Evolutionary conservation across 2,329 filamentous ascomycete species (phyloP).

Genomic region (Penicillium sp.): DNA sequence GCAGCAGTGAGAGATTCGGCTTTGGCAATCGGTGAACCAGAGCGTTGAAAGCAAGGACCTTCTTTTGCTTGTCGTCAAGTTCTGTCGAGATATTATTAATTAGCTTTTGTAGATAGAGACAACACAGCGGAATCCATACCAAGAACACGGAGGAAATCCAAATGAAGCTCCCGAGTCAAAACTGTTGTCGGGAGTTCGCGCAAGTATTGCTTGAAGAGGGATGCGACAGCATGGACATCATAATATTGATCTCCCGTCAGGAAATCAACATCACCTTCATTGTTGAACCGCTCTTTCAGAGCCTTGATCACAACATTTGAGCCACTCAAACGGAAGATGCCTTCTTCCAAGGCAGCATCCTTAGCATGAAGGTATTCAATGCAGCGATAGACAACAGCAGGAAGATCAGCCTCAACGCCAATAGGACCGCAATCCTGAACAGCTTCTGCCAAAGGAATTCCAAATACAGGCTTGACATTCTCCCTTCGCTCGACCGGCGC

Average conservation of each 20-base stretch:
- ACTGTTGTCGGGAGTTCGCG: constrained; percentile 90
- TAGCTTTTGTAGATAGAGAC: constrained; percentile 3
- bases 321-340: constrained; percentile 95
- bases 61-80: constrained; percentile 71
- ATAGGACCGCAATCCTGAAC: constrained; percentile 74
- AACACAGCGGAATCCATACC: constrained; percentile 43
- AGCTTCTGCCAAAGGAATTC: constrained; percentile 80
- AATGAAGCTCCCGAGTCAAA: constrained; percentile 83
- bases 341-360: constrained; percentile 81
- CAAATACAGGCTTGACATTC: constrained; percentile 73
- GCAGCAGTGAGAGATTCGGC: constrained; percentile 77
- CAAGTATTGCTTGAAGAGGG: constrained; percentile 89
- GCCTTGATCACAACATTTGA: constrained; percentile 93
- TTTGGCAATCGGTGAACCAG: constrained; percentile 79
- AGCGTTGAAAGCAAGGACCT: constrained; percentile 72
- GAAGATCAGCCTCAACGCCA: constrained; percentile 73
- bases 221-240: constrained; percentile 94
- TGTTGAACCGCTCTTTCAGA: constrained; percentile 90
- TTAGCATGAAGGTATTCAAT: constrained; percentile 88
- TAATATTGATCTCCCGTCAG: constrained; percentile 77
- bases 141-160: constrained; percentile 82
- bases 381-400: constrained; percentile 91
- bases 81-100: constrained; percentile 50
- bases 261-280: constrained; percentile 86
- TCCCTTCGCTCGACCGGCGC: constrained; percentile 52